phyloP scores from a whole-genome alignment of 345 rosid genomes.

The Dipteronia sinensis region DNA sequence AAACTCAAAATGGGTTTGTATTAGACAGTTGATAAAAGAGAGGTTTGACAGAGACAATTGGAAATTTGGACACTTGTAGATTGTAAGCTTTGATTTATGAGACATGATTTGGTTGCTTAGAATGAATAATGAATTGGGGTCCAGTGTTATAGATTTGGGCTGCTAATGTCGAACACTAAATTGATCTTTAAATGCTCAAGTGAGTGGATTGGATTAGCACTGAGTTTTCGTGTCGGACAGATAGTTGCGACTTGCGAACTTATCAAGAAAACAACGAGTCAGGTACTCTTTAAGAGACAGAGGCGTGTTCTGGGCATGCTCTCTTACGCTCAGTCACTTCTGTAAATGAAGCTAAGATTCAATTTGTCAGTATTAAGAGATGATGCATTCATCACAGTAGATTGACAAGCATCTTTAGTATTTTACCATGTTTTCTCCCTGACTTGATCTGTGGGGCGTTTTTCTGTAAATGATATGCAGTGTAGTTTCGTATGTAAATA shows the following conservation, averaged over 20 bases:
- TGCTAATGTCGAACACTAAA: background rate
- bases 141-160: background rate
- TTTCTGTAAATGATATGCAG: background rate
- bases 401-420: background rate
- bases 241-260: background rate
- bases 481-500: background rate
- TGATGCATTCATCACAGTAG: background rate
- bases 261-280: background rate
- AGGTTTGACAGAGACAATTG: background rate
- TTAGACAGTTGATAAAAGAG: background rate
- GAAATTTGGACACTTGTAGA: background rate
- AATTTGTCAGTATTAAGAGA: background rate
- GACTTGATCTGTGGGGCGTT: background rate
- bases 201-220: background rate
- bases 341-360: background rate
- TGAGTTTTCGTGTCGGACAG: background rate
- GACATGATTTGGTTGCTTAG: background rate
- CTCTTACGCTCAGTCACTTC: background rate
- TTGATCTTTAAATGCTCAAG: constrained; percentile 9
- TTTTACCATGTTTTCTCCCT: background rate
- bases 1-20: background rate
- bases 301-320: background rate
- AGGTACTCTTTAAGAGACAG: background rate
- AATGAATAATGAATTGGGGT: background rate
- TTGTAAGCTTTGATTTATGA: background rate